Evolutionary conservation across 192 early-diverging fungal genomes (phyloP), one percentile per base, ranked within the genome.

Genomic region (Coemansia biformis): DNA sequence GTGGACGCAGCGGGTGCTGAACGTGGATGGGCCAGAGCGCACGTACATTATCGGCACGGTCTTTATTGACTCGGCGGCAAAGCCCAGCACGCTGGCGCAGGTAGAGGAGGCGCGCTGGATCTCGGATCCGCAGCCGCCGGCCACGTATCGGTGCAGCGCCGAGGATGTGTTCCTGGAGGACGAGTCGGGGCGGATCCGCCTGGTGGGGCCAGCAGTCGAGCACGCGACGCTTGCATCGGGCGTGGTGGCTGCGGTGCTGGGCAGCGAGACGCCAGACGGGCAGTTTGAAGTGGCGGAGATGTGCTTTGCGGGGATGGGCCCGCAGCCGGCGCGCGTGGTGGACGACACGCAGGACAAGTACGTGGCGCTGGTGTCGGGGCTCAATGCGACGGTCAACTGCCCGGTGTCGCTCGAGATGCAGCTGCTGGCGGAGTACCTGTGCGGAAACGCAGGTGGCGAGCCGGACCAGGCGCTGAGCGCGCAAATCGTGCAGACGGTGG

Each of bases 61-160:
- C 9, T 98, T 88, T 58, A 78, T 89, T 21, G 93, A 98, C 13
- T 86, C 92, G 79, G 66, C 76, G 14, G 44, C 78, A 28, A 96
- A 96, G 57, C 93, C 95, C 29, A 93, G 89, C 63, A 89, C 96
- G 51, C 73, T 98, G 51, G 84, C 87, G 30, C 86, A 94, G 51
- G 77, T 96, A 5, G 81, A 86, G n/a, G 77, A 71, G 48, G 88
- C 93, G 84, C 77, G 81, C 50, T 85, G 84, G 76, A 74, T 87
- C 8, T 51, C 78, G 0, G 76, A 79, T 4, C 80, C 87, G 8
- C 67, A 78, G 8, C 70, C 80, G 33, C 61, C 78, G n/a, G 54
- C 51, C 43, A 86, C 82, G 52, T 97, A 93, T 69, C 65, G 66
- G 7, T 77, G 69, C 14, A 84, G 79, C 1, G 58, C 63, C 0